phyloP scores from a whole-genome alignment of 305 asterid species.

The Solanum hybrid region DNA sequence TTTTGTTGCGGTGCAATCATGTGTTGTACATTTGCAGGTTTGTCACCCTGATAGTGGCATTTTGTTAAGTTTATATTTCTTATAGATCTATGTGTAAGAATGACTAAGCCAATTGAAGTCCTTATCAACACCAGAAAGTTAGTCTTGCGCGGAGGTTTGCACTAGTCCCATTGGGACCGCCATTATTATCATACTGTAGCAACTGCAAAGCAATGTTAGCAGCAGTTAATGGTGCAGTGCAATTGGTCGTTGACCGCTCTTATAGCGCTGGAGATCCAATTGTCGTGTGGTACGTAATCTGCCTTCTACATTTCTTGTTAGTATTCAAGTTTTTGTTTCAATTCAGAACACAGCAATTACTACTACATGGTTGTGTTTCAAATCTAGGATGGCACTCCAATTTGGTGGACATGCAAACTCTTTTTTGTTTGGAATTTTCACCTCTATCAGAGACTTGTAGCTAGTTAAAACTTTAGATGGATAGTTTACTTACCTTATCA shows the following conservation, averaged over 20 bases:
- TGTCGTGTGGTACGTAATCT: slow-evolving; percentile 62
- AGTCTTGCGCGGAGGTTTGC: slow-evolving; percentile 97
- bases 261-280: slow-evolving; percentile 76
- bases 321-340: background rate
- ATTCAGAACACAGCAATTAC: background rate
- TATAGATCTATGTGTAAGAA: background rate
- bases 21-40: slow-evolving; percentile 99
- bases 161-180: slow-evolving; percentile 92
- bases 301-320: slow-evolving; percentile 6
- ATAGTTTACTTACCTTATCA: background rate
- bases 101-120: background rate
- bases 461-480: background rate
- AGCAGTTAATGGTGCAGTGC: slow-evolving; percentile 73
- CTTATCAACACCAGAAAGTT: slow-evolving; percentile 52
- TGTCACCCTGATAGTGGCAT: slow-evolving; percentile 4
- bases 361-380: background rate
- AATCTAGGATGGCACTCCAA: background rate
- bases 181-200: slow-evolving; percentile 74
- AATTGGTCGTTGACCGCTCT: slow-evolving; percentile 80
- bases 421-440: background rate
- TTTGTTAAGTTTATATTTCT: background rate
- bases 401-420: background rate
- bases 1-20: slow-evolving; percentile 95
- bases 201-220: slow-evolving; percentile 95
- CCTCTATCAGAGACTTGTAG: background rate